These are phyloP conservation scores for Globisporangium acanthophoron DNA, from an alignment of 352 stramenopile species.

Conservation along the genomic window DNA sequence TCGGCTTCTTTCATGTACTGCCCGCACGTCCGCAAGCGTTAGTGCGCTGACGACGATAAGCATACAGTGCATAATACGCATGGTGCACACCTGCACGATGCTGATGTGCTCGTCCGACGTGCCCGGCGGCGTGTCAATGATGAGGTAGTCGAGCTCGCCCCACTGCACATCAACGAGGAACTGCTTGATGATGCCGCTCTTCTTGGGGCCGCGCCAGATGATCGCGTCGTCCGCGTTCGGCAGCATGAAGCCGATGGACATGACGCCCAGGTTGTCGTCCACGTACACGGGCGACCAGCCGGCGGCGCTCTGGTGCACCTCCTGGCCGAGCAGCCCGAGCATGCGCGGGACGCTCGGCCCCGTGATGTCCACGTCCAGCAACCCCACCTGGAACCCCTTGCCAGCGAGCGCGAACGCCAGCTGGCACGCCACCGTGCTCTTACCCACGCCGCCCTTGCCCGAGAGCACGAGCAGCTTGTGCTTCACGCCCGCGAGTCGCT, in stretches of 20 bases:
- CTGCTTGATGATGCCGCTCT: conserved; percentile 99
- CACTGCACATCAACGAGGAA: conserved; percentile 99
- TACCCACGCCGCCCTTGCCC: conserved; percentile 99
- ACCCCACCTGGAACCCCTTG: conserved; percentile 93
- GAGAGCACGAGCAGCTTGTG: conserved; percentile 99
- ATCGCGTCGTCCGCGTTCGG: conserved; percentile 97
- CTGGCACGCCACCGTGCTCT: conserved; percentile 98
- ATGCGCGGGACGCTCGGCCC: conserved; percentile 98
- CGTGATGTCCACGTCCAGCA: conserved; percentile 99
- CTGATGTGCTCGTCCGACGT: conserved; percentile 99
- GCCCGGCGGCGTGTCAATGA: conserved; percentile 99
- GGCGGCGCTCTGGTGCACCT: conserved; percentile 96
- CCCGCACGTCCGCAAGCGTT: conserved; percentile 15
- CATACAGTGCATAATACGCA: conserved; percentile 1
- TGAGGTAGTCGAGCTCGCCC: conserved; percentile 99
- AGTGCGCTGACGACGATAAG: neutral
- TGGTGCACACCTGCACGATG: conserved; percentile 89
- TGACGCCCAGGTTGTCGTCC: conserved; percentile 97
- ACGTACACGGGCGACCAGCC: conserved; percentile 99
- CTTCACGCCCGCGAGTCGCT: conserved; percentile 81
- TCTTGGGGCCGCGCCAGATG: conserved; percentile 99
- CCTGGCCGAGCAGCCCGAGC: conserved; percentile 88
- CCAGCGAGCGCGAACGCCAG: conserved; percentile 94
- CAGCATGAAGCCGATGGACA: conserved; percentile 99
- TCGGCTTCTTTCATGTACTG: conserved; percentile 95